These are phyloP conservation scores for Rhizopogon rudus DNA, from an alignment of 768 basidiomycete species.

Conservation along the genomic window DNA sequence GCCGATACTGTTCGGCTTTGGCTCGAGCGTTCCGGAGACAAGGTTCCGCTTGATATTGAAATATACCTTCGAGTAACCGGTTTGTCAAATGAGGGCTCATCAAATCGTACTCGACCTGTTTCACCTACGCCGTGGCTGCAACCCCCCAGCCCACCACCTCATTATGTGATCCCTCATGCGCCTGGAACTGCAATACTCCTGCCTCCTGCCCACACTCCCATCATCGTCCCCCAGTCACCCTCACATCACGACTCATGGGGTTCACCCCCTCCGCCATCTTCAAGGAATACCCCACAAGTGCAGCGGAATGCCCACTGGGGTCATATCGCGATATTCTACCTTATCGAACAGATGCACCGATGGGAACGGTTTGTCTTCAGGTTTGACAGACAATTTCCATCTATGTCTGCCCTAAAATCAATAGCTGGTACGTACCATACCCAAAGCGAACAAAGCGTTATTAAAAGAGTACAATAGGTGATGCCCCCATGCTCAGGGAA, in stretches of 20 bases:
- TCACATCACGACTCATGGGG: conserved; percentile 36
- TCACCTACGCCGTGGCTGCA: conserved; percentile 29
- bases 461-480: conserved; percentile 36
- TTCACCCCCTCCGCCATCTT: conserved; percentile 24
- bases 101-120: conserved; percentile 19
- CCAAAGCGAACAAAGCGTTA: background rate
- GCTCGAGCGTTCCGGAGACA: conserved; percentile 73
- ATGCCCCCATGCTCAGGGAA: conserved; percentile 68
- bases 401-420: conserved; percentile 67
- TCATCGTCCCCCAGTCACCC: conserved; percentile 43
- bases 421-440: conserved; percentile 50
- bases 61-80: conserved; percentile 60
- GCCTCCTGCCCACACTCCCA: conserved; percentile 36
- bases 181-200: conserved; percentile 24
- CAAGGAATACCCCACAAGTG: conserved; percentile 25
- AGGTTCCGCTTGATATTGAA: conserved; percentile 73
- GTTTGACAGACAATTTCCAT: conserved; percentile 73
- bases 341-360: conserved; percentile 75
- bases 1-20: conserved; percentile 79
- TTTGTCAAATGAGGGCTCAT: conserved; percentile 15
- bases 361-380: conserved; percentile 81
- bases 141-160: conserved; percentile 25
- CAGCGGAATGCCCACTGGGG: conserved; percentile 69
- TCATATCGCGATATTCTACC: conserved; percentile 72
- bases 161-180: conserved; percentile 34